phyloP scores from a whole-genome alignment of 2,329 filamentous ascomycete species.

The Periconia sp. region DNA sequence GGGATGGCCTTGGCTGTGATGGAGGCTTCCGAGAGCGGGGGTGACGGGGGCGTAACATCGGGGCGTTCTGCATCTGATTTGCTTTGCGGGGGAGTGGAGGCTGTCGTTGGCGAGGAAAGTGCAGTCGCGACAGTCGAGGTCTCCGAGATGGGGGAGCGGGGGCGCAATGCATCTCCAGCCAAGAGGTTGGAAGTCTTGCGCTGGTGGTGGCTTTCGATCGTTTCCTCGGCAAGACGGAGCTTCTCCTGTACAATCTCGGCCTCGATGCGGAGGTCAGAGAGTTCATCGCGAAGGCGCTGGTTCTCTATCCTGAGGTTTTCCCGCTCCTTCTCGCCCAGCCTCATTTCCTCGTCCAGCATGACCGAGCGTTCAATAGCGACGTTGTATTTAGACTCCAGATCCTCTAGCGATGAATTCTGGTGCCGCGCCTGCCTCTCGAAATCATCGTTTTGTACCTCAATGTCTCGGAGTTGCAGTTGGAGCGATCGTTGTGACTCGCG shows the following conservation, averaged over 20 bases:
- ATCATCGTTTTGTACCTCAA: constrained; percentile 97
- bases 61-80: constrained; percentile 66
- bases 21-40: constrained; percentile 87
- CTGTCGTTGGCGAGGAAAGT: constrained; percentile 87
- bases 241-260: constrained; percentile 94
- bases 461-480: constrained; percentile 84
- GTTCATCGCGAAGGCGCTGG: constrained; percentile 85
- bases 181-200: constrained; percentile 54
- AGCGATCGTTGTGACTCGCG: constrained; percentile 81
- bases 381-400: constrained; percentile 96
- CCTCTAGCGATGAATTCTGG: constrained; percentile 92
- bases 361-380: constrained; percentile 88
- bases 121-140: constrained; percentile 76
- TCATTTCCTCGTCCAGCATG: constrained; percentile 94
- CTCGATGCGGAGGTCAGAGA: constrained; percentile 92
- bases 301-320: constrained; percentile 86
- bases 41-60: constrained; percentile 84
- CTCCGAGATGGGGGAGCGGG: constrained; percentile 73
- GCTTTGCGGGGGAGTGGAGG: constrained; percentile 75
- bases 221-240: constrained; percentile 69
- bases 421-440: constrained; percentile 95
- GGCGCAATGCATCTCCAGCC: constrained; percentile 51
- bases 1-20: constrained; percentile 50
- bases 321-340: constrained; percentile 85
- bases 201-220: constrained; percentile 52